These are phyloP conservation scores for Fusarium dlaminii DNA, from an alignment of 2,329 filamentous ascomycete genomes.

Conservation along the genomic window DNA sequence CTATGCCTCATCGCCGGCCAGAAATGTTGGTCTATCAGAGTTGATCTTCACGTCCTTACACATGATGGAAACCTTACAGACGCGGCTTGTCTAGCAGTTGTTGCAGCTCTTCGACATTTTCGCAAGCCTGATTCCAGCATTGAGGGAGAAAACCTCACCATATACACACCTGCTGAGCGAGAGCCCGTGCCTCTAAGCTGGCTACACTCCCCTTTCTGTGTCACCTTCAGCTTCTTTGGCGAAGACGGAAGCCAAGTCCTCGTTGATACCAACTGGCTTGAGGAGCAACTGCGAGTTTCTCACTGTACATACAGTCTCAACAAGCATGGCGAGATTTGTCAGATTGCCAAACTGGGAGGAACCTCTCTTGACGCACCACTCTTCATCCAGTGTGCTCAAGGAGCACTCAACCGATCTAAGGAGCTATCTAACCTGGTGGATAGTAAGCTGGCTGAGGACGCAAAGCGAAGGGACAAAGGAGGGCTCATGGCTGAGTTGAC, in stretches of 20 bases:
- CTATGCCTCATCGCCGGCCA: conserved; percentile 90
- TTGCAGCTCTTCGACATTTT: conserved; percentile 91
- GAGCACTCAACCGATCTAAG: conserved; percentile 82
- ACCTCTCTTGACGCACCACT: conserved; percentile 80
- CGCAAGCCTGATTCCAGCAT: conserved; percentile 89
- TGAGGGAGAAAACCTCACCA: conserved; percentile 82
- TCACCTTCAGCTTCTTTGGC: conserved; percentile 88
- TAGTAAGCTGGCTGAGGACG: conserved; percentile 77
- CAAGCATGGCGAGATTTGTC: conserved; percentile 88
- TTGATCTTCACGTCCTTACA: conserved; percentile 89
- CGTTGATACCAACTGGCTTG: conserved; percentile 76
- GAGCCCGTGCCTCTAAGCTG: conserved; percentile 91
- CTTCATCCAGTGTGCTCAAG: conserved; percentile 78
- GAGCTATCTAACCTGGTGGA: conserved; percentile 80
- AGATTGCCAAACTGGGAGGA: conserved; percentile 90
- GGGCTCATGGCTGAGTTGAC: conserved; percentile 80
- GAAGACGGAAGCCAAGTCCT: conserved; percentile 73
- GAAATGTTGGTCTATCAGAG: conserved; percentile 91
- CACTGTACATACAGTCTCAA: conserved; percentile 87
- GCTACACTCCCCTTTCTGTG: conserved; percentile 89
- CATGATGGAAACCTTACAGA: conserved; percentile 93
- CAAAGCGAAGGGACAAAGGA: conserved; percentile 79
- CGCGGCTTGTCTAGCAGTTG: conserved; percentile 83
- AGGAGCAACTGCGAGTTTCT: conserved; percentile 79
- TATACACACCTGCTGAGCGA: conserved; percentile 85